Base-by-base conservation (phyloP, 441 rosid genomes). In the Gossypium lobatum region DNA sequence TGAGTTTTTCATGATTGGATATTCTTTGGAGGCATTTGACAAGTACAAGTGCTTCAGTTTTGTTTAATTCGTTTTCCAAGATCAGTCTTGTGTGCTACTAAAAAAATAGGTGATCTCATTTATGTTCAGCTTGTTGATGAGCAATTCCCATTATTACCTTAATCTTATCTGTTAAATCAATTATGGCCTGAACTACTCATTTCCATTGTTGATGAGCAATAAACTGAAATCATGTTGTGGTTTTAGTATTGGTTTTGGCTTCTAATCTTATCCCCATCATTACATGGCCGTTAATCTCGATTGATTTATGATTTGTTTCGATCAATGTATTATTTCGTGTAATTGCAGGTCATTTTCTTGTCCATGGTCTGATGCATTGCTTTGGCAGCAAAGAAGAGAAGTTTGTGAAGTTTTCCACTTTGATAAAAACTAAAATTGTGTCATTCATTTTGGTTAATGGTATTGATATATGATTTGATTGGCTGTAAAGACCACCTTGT, bases 51-150 rank as follows among this genome's bases (percentile, higher is more conserved):
- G 73, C 78, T 74, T 74, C 77, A 65, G 77, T 73, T 78, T 60
- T 71, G 72, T 65, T 58, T 25, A 18, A 61, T 66, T 77, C 72
- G 20, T 75, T 65, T 73, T 74, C 52, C 73, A 31, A 48, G 75
- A 64, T 26, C 67, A 31, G 50, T 13, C 4, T 50, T 62, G 55
- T 68, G 48, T n/a, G 52, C 26, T 7, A 39, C 75, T 75, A 17
- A 70, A 55, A 80, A 70, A 55, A 80, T 75, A 75, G 87, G 87
- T 82, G 82, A 60, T 72, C n/a, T 16, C 18, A 13, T 55, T 34
- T 68, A 64, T 68, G 16, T 61, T 48, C 61, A 50, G 17, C 71
- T 73, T 14, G 16, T 73, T 46, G 39, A 52, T 52, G n/a, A 14
- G 31, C 21, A 53, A 34, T 26, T 52, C 21, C 53, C 48, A 28